These are phyloP conservation scores for Pseudogymnoascus sp. DNA, from an alignment of 2,329 filamentous ascomycete species.

Conservation along the genomic window DNA sequence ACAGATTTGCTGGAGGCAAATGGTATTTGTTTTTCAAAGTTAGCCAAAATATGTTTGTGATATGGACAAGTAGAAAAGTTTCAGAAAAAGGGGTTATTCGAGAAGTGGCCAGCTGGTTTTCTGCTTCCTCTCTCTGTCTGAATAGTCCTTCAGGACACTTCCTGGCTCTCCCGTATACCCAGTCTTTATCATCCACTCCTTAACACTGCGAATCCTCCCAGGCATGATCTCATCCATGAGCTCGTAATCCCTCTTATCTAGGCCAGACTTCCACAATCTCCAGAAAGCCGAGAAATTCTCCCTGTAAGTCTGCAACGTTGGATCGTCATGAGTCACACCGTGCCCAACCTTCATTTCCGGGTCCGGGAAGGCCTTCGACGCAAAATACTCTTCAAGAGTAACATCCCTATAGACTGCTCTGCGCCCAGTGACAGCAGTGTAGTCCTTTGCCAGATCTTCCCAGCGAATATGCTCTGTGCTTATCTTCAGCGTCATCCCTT, in stretches of 20 bases:
- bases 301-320: conserved; percentile 14
- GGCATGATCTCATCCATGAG: conserved; percentile 21
- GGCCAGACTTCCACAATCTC: conserved; percentile 14
- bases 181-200: conserved; percentile 17
- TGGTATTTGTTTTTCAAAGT: background rate
- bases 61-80: background rate
- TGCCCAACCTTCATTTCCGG: conserved; percentile 16
- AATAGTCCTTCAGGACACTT: conserved; percentile 16
- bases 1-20: background rate
- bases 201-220: conserved; percentile 14
- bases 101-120: background rate
- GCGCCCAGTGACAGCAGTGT: conserved; percentile 14
- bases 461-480: conserved; percentile 19
- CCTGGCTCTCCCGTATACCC: conserved; percentile 16
- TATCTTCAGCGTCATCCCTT: conserved; percentile 20
- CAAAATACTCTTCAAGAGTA: conserved; percentile 12
- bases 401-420: conserved; percentile 14
- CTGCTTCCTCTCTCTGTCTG: background rate
- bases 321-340: conserved; percentile 16
- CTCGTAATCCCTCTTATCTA: conserved; percentile 13
- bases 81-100: background rate
- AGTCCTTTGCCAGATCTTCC: conserved; percentile 14
- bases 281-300: conserved; percentile 17
- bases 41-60: background rate
- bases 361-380: conserved; percentile 15